Percentiles rank a stretch among this genome's conserved stretches.
These are phyloP conservation scores for Diutina sp. DNA, from an alignment of 1,139 yeast genomes.

Conservation along the genomic window DNA sequence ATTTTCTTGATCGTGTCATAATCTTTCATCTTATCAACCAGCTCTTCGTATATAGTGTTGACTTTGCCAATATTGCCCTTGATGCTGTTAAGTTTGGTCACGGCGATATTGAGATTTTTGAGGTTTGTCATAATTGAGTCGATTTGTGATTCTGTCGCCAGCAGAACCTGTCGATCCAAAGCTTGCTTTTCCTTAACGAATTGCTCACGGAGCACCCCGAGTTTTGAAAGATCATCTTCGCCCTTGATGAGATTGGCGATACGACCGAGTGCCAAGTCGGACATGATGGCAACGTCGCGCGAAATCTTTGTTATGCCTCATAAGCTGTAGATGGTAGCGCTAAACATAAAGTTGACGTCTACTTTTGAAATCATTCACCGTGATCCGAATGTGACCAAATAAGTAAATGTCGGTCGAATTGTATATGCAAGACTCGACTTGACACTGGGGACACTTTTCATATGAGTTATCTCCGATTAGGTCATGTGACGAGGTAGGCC, in stretches of 20 bases:
- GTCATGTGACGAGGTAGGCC: not conserved
- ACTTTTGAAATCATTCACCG: too few species aligned
- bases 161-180: constrained; percentile 56
- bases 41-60: constrained; percentile 40
- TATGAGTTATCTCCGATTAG: not conserved
- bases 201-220: constrained; percentile 42
- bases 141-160: constrained; percentile 50
- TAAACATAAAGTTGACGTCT: not conserved
- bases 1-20: constrained; percentile 48
- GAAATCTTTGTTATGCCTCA: not conserved
- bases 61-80: constrained; percentile 48
- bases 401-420: too few species aligned
- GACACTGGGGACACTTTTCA: not conserved
- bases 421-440: not conserved
- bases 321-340: not conserved
- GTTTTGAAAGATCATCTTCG: constrained; percentile 49
- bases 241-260: constrained; percentile 32
- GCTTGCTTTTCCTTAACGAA: constrained; percentile 57
- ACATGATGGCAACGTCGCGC: constrained; percentile 12
- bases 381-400: too few species aligned
- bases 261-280: constrained; percentile 30
- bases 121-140: constrained; percentile 34
- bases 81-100: constrained; percentile 30
- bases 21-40: constrained; percentile 38
- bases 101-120: constrained; percentile 22